Conservation (phyloP, 1,284 basidiomycete genomes). For the Irpex rosettiformis region DNA sequence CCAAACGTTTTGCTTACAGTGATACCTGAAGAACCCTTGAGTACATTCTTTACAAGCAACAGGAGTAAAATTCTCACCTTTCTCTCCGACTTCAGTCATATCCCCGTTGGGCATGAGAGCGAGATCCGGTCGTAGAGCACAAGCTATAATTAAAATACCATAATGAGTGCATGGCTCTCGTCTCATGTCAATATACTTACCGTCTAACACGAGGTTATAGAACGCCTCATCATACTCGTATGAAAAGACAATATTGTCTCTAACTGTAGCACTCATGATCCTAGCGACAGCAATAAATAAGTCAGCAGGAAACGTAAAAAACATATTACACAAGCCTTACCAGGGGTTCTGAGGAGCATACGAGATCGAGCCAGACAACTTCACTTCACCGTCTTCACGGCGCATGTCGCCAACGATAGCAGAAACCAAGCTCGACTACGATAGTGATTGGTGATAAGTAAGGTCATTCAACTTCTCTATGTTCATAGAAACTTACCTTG, state of each 20-base stretch:
- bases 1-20: slow-evolving; percentile 28
- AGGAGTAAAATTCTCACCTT: slow-evolving; percentile 37
- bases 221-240: slow-evolving; percentile 82
- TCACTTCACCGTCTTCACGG: slow-evolving; percentile 69
- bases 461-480: too few species aligned
- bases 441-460: too few species aligned
- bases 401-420: slow-evolving; percentile 90
- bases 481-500: slow-evolving; percentile 66
- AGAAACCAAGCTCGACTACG: slow-evolving; percentile 65
- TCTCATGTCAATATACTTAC: slow-evolving; percentile 32
- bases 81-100: slow-evolving; percentile 75
- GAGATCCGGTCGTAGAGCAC: slow-evolving; percentile 82
- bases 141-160: slow-evolving; percentile 54
- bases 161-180: too few species aligned
- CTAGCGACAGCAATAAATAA: slow-evolving; percentile 31
- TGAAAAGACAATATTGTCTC: slow-evolving; percentile 90
- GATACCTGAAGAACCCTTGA: slow-evolving; percentile 27
- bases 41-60: background rate
- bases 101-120: slow-evolving; percentile 72
- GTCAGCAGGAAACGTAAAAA: background rate
- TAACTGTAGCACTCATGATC: slow-evolving; percentile 81
- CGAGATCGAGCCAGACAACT: slow-evolving; percentile 73
- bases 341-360: slow-evolving; percentile 92
- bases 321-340: slow-evolving; percentile 40
- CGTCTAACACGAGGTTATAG: slow-evolving; percentile 74